Evolutionary conservation across 2,329 filamentous ascomycete genomes (phyloP), one percentile per base, ranked within the genome.

Genomic region (Pestalotiopsis sp.): DNA sequence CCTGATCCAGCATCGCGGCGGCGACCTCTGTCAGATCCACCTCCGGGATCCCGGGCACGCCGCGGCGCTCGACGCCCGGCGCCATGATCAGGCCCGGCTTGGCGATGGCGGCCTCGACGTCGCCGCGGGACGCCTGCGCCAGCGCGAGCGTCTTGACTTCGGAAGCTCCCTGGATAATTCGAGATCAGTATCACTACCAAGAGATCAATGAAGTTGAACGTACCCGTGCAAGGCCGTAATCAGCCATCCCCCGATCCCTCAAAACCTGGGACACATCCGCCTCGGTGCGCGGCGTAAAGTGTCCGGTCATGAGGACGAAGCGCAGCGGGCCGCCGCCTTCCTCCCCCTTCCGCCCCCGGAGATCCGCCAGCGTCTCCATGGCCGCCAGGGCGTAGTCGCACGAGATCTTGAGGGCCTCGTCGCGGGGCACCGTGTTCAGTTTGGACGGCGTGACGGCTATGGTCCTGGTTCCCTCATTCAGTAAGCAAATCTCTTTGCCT

Each of bases 291-390:
- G 64, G 60, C 36, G 69, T 60, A 27, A 56, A 61, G 23, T 61
- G 60, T 6, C 77, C 79, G 62, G 78, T 80, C n/a, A 78, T 75
- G 70, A 82, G 82, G 13, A 82, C 62, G 67, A 82, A 82, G 3
- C 77, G 77, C 59, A 82, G 75, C 1, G 80, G 78, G 12, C 69
- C 72, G 57, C 66, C 27, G 27, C 20, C 20, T 3, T 9, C 45
- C 13, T 5, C 14, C 45, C 6, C 6, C 14, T 20, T 25, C 31
- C 20, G n/a, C 17, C 27, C 3, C 11, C 25, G 31, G 31, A 39
- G 27, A 7, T 1, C 11, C 4, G 17, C 14, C n/a, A 36, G 27
- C 9, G 59, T 39, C 31, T 39, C 17, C 25, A 78, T 68, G 0
- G 73, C 74, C 17, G 70, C 70, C 9, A 75, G 56, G 3, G 75